Percentiles rank a stretch among this genome's conserved stretches.
phyloP scores from a whole-genome alignment of 768 basidiomycete genomes.

The Leccinum ochraceum region DNA sequence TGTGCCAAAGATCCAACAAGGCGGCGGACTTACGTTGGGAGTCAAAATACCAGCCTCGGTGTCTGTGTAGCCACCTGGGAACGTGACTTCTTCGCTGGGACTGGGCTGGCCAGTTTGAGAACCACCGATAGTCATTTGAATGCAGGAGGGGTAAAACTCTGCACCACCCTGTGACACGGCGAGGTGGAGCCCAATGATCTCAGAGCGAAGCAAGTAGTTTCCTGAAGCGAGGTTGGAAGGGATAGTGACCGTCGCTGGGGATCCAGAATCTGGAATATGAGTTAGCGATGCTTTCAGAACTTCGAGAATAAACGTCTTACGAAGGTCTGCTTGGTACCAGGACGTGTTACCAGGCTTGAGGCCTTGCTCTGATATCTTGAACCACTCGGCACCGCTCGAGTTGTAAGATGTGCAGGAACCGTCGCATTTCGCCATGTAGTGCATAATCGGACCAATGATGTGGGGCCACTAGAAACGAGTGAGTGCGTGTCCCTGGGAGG shows the following conservation, averaged over 20 bases:
- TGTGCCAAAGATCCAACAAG: background rate
- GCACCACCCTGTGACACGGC: slow-evolving; percentile 56
- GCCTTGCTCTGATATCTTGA: slow-evolving; percentile 67
- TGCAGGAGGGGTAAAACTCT: slow-evolving; percentile 33
- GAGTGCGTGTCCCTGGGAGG: background rate
- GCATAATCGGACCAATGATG: slow-evolving; percentile 65
- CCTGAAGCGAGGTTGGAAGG: slow-evolving; percentile 59
- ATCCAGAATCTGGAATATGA: slow-evolving; percentile 36
- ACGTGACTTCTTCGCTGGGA: slow-evolving; percentile 43
- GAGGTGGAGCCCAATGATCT: slow-evolving; percentile 75
- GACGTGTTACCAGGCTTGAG: slow-evolving; percentile 31
- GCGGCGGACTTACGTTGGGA: slow-evolving; percentile 37
- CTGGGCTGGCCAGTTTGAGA: slow-evolving; percentile 26
- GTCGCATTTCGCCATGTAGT: slow-evolving; percentile 69
- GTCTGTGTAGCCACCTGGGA: slow-evolving; percentile 74
- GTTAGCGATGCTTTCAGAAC: background rate
- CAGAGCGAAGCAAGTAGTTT: slow-evolving; percentile 74
- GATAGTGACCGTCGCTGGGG: slow-evolving; percentile 40
- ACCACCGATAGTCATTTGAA: slow-evolving; percentile 30
- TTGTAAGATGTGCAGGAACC: slow-evolving; percentile 58
- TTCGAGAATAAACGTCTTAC: slow-evolving; percentile 32
- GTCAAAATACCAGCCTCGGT: slow-evolving; percentile 67
- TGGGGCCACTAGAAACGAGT: slow-evolving; percentile 45
- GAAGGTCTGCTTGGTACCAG: slow-evolving; percentile 53
- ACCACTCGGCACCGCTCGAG: slow-evolving; percentile 59